Evolutionary conservation across 345 rosid genomes (phyloP).

Genomic region (Adansonia digitata): DNA sequence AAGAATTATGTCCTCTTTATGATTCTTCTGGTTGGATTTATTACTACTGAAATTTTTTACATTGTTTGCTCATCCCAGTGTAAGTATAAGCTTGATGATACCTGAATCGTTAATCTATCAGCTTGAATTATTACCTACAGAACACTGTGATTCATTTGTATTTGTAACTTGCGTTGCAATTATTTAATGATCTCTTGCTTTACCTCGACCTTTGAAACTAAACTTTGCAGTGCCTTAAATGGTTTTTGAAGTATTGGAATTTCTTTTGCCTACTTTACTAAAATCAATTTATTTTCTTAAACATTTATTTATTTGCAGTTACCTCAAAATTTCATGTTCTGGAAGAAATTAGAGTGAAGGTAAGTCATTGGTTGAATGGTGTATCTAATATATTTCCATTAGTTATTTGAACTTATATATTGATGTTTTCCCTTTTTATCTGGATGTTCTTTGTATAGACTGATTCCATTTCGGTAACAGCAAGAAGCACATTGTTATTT

Average conservation of each 20-base stretch:
- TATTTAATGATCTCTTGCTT: neutral
- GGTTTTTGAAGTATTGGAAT: neutral
- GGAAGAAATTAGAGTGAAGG: slow-evolving; percentile 25
- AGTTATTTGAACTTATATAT: neutral
- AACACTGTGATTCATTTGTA: neutral
- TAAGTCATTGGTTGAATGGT: slow-evolving; percentile 11
- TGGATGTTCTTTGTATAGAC: slow-evolving; percentile 23
- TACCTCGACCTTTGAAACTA: neutral
- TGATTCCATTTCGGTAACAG: slow-evolving; percentile 25
- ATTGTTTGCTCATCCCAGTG: slow-evolving; percentile 34
- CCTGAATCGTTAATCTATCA: neutral
- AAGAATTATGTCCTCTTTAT: slow-evolving; percentile 49
- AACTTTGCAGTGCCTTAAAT: neutral
- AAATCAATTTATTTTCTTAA: neutral
- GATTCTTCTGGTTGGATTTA: slow-evolving; percentile 54
- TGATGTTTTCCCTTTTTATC: neutral
- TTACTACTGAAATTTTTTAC: slow-evolving; percentile 46
- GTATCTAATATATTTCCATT: neutral
- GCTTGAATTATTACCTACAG: neutral
- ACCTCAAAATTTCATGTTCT: slow-evolving; percentile 11
- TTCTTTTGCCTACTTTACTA: neutral
- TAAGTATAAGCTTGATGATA: slow-evolving; percentile 27
- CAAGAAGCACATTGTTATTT: slow-evolving; percentile 43
- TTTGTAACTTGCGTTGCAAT: neutral
- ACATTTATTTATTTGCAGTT: slow-evolving; percentile 22